Base-by-base conservation (phyloP, 805 yeast genomes). In the Tetrapisispora pingtungensis region DNA sequence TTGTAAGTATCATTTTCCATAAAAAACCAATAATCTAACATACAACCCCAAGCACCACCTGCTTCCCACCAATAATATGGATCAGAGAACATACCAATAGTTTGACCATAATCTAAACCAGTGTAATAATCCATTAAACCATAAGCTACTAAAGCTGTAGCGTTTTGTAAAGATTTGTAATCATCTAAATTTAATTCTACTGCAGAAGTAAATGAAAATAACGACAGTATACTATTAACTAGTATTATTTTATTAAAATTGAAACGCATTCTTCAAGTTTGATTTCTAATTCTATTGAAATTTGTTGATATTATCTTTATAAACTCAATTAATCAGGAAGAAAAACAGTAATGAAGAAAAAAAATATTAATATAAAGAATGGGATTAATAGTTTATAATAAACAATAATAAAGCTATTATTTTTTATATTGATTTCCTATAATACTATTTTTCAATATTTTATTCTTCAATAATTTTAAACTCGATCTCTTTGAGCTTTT, bases 41-140 rank as follows among this genome's bases (percentile, higher is more conserved):
- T 68, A 17, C 84, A 72, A 8, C 96, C 95, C 85, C 88, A 87
- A 1, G 90, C 96, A 48, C 89, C 95, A 52, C 97, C 97, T 10
- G 97, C 95, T 67, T 88, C 87, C 97, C 97, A 89, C 98, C 97
- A 90, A 72, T 90, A 90, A 71, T 90, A 89, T 0, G 97, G 97
- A 58, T 72, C 68, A 12, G 80, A 69, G 62, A 93, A 89, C 88
- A 84, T 80, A 36, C 97, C 98, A 24, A 84, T 70, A 4, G 88
- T 75, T 8, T 89, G 83, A 31, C 96, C 97, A 36, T 71, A 62
- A 28, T 73, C 67, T 22, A 61, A 56, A 33, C 94, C 90, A 14
- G 74, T 78, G 58, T 88, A 88, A 63, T 88, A 88, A 67, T 85
- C 89, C 70, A 88, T 70, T 45, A 86, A 67, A 49, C 96, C 96